These are phyloP conservation scores for Talaromyces sp. DNA, from an alignment of 2,329 filamentous ascomycete species.

Conservation along the genomic window DNA sequence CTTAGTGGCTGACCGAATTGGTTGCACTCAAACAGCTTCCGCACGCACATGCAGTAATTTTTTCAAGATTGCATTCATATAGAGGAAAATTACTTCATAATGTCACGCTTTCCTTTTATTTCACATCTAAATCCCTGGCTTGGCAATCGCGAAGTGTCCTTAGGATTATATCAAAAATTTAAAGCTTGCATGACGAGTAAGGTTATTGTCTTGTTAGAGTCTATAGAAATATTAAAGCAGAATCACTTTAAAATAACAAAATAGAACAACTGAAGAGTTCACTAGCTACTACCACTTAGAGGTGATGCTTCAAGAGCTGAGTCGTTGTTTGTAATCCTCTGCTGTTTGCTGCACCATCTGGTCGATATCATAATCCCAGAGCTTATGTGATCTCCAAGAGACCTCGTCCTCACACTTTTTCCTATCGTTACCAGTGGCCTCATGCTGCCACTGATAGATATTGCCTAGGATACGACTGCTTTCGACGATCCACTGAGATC, in stretches of 20 bases:
- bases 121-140: too few species aligned
- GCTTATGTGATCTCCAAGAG: conserved; percentile 28
- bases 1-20: not conserved
- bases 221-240: not conserved
- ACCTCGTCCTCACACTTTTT: conserved; percentile 26
- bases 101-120: not conserved
- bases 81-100: not conserved
- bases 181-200: not conserved
- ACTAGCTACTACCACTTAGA: not conserved
- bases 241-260: not conserved
- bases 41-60: not conserved
- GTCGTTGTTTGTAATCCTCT: not conserved
- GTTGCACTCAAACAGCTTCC: not conserved
- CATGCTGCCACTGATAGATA: conserved; percentile 28
- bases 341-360: conserved; percentile 27
- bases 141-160: not conserved
- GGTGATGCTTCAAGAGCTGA: not conserved
- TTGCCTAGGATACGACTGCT: conserved; percentile 48
- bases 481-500: conserved; percentile 50
- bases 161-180: not conserved
- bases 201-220: not conserved
- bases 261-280: not conserved
- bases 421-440: conserved; percentile 28
- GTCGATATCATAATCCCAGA: conserved; percentile 35
- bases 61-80: not conserved